phyloP scores from a whole-genome alignment of 2,329 filamentous ascomycete genomes.

The Dothistroma pini region DNA sequence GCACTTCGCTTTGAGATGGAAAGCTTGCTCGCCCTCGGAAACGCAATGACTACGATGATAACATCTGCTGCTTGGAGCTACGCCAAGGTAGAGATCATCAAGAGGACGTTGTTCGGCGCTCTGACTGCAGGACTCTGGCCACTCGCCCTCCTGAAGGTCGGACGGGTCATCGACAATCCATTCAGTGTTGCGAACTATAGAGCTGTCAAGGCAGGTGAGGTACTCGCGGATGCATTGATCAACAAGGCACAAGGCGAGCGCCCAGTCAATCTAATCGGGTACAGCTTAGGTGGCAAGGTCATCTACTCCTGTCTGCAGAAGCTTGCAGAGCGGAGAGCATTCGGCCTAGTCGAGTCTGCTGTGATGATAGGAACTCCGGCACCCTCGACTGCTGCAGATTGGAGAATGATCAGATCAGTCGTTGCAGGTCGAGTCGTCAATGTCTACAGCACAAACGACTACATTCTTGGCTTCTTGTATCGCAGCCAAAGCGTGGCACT shows the following conservation, averaged over 20 bases:
- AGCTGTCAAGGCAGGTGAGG: constrained; percentile 39
- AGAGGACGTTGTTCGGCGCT: constrained; percentile 51
- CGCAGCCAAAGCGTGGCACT: constrained; percentile 76
- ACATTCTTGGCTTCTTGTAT: constrained; percentile 83
- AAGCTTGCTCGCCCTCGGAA: constrained; percentile 68
- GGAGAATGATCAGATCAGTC: constrained; percentile 72
- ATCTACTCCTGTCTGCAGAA: constrained; percentile 78
- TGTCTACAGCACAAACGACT: constrained; percentile 82
- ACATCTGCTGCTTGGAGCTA: constrained; percentile 76
- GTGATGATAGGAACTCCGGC: constrained; percentile 79
- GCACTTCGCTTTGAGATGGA: constrained; percentile 80
- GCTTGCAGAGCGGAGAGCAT: constrained; percentile 73
- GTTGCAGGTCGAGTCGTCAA: constrained; percentile 82
- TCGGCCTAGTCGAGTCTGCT: constrained; percentile 78
- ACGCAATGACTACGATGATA: constrained; percentile 70
- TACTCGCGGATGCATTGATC: constrained; percentile 41
- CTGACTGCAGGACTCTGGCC: constrained; percentile 50
- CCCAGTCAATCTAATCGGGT: constrained; percentile 40
- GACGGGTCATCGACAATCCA: constrained; percentile 40
- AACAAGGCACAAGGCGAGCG: constrained; percentile 42
- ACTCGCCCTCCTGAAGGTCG: constrained; percentile 45
- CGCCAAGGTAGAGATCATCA: constrained; percentile 71
- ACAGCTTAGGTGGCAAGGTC: constrained; percentile 48
- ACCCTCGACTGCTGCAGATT: constrained; percentile 67
- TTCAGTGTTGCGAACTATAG: constrained; percentile 39